phyloP scores from a whole-genome alignment of 192 early-diverging fungal genomes.

The Cladochytrium replicatum region DNA sequence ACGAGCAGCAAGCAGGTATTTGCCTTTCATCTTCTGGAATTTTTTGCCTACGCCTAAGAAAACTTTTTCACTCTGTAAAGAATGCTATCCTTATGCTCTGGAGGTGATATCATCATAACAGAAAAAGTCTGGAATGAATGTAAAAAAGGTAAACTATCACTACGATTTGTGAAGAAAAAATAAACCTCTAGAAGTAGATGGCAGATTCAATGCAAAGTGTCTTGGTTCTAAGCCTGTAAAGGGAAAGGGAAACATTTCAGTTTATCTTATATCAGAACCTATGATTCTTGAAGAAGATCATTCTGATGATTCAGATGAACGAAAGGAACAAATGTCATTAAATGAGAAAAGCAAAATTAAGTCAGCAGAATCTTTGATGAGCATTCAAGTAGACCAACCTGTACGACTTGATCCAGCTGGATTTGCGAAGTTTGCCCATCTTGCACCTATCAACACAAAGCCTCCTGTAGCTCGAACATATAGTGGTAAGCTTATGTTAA shows the following conservation, averaged over 20 bases:
- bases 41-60: neutral
- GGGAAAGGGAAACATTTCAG: slow-evolving; percentile 30
- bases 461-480: too few relatives aligned
- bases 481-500: too few relatives aligned
- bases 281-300: too few relatives aligned
- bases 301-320: too few relatives aligned
- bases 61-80: slow-evolving; percentile 5
- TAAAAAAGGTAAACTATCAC: neutral
- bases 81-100: slow-evolving; percentile 25
- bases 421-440: too few relatives aligned
- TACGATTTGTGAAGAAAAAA: neutral
- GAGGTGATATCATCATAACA: slow-evolving; percentile 31
- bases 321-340: too few relatives aligned
- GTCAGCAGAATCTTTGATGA: too few relatives aligned
- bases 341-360: too few relatives aligned
- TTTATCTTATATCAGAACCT: slow-evolving; percentile 18
- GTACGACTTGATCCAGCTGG: too few relatives aligned
- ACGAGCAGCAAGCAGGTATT: slow-evolving; percentile 22
- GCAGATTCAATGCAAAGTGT: slow-evolving; percentile 7
- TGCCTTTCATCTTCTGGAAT: neutral
- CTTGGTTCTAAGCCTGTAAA: slow-evolving; percentile 28
- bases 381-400: too few relatives aligned
- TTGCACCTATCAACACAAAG: too few relatives aligned
- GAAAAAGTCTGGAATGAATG: slow-evolving; percentile 13
- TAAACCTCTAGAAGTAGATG: too few relatives aligned